phyloP scores from a whole-genome alignment of 495 filamentous ascomycete species.

The Massariosphaeria phaeospora region DNA sequence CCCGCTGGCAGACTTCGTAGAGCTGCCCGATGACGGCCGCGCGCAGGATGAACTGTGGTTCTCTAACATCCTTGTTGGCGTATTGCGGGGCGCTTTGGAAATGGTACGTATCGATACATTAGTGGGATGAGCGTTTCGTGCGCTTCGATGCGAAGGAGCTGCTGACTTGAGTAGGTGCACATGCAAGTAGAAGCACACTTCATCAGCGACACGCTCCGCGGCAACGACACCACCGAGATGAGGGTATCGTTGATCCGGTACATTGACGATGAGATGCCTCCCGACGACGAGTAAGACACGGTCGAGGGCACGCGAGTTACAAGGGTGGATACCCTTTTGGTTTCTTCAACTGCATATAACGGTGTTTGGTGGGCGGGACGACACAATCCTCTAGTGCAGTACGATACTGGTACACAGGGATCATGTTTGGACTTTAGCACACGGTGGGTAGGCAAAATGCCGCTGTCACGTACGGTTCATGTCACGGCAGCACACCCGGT shows the following conservation, averaged over 20 bases:
- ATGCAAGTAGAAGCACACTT: slow-evolving; percentile 99
- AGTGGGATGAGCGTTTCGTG: too few relatives aligned
- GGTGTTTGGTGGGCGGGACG: too few relatives aligned
- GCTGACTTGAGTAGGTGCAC: slow-evolving; percentile 59
- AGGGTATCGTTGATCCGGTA: slow-evolving; percentile 85
- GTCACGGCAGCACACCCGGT: too few relatives aligned
- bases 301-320: neutral
- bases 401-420: neutral
- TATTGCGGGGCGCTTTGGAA: slow-evolving; percentile 84
- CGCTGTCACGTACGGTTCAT: too few relatives aligned
- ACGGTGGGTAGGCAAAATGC: too few relatives aligned
- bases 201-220: slow-evolving; percentile 87
- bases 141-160: too few relatives aligned
- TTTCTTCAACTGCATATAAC: neutral
- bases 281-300: slow-evolving; percentile 71
- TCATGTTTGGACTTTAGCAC: too few relatives aligned
- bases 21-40: slow-evolving; percentile 90
- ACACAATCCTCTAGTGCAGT: neutral
- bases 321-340: neutral
- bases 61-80: slow-evolving; percentile 92
- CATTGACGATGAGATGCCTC: slow-evolving; percentile 96
- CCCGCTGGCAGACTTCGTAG: slow-evolving; percentile 93
- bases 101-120: slow-evolving; percentile 58
- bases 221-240: slow-evolving; percentile 97
- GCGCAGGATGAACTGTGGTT: slow-evolving; percentile 98